Conservation (phyloP, 2,329 filamentous ascomycete species). For the Cercospora citrullina region DNA sequence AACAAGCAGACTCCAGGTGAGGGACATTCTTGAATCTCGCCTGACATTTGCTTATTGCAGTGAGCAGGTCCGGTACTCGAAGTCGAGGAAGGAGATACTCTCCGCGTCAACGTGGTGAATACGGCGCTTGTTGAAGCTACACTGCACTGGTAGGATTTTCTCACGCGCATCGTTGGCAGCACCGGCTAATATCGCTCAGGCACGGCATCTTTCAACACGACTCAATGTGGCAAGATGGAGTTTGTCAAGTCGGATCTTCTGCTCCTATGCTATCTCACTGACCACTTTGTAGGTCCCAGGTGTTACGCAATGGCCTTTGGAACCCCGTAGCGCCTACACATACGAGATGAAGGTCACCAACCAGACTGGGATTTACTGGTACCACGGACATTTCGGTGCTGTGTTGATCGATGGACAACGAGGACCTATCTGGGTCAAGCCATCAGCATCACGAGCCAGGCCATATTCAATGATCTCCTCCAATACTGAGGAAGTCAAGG, state of each 20-base stretch:
- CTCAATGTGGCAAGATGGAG: conserved; percentile 10
- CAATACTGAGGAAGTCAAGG: conserved; percentile 14
- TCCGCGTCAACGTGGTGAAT: conserved; percentile 47
- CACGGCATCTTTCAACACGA: conserved; percentile 9
- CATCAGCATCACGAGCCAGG: conserved; percentile 19
- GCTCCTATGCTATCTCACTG: not conserved
- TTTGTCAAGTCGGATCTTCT: not conserved
- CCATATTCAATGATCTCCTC: conserved; percentile 21
- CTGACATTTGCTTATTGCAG: too few species aligned
- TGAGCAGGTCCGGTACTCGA: conserved; percentile 43
- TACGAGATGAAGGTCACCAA: conserved; percentile 26
- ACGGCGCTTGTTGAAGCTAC: conserved; percentile 32
- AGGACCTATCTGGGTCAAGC: conserved; percentile 25
- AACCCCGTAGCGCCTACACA: conserved; percentile 21
- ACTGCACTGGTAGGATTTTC: conserved; percentile 17
- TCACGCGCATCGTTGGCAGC: not conserved
- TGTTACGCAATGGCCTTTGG: conserved; percentile 26
- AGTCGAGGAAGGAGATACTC: conserved; percentile 47
- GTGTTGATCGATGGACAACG: conserved; percentile 24
- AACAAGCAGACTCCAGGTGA: conserved; percentile 47
- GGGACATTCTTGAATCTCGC: not conserved
- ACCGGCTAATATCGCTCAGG: not conserved
- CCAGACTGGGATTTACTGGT: conserved; percentile 24
- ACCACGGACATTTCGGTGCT: conserved; percentile 26
- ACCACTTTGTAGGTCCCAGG: conserved; percentile 20